A percentile compares a stretch with the other conserved stretches of the same genome.
These are phyloP conservation scores for Kazachstania viticola DNA, from an alignment of 805 yeast genomes.

Conservation along the genomic window DNA sequence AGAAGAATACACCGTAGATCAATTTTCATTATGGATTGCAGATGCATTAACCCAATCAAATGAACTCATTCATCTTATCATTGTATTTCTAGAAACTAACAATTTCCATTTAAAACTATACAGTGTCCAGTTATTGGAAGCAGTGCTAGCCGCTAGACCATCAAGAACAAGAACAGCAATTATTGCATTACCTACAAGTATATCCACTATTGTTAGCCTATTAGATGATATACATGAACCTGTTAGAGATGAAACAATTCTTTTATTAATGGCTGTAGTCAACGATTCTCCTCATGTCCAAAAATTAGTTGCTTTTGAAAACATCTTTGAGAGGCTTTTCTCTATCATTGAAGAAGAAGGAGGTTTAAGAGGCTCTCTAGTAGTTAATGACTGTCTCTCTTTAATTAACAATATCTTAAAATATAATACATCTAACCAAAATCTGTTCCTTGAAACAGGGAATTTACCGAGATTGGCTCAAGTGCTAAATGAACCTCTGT, in stretches of 20 bases:
- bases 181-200: slow-evolving; percentile 63
- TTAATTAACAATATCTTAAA: slow-evolving; percentile 60
- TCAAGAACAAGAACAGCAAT: slow-evolving; percentile 61
- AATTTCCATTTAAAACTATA: slow-evolving; percentile 76
- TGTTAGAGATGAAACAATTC: slow-evolving; percentile 75
- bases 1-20: slow-evolving; percentile 46
- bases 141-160: slow-evolving; percentile 69
- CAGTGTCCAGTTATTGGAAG: slow-evolving; percentile 74
- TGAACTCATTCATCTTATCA: slow-evolving; percentile 31
- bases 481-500: slow-evolving; percentile 51
- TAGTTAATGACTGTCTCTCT: slow-evolving; percentile 84
- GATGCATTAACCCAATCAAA: slow-evolving; percentile 72
- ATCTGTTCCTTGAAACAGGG: slow-evolving; percentile 74
- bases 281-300: slow-evolving; percentile 78
- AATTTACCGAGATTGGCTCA: slow-evolving; percentile 55
- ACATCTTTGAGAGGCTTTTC: slow-evolving; percentile 74
- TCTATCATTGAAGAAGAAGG: slow-evolving; percentile 79
- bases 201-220: slow-evolving; percentile 57
- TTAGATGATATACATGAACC: slow-evolving; percentile 67
- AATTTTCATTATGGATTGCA: slow-evolving; percentile 87
- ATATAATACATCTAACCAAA: slow-evolving; percentile 85
- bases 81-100: slow-evolving; percentile 38
- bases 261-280: slow-evolving; percentile 73
- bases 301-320: slow-evolving; percentile 88
- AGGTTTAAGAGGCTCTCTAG: slow-evolving; percentile 74